A percentile compares a stretch with the other conserved stretches of the same genome.
These are phyloP conservation scores for Phaffomyces opuntiae DNA, from an alignment of 805 yeast species.

Conservation along the genomic window DNA sequence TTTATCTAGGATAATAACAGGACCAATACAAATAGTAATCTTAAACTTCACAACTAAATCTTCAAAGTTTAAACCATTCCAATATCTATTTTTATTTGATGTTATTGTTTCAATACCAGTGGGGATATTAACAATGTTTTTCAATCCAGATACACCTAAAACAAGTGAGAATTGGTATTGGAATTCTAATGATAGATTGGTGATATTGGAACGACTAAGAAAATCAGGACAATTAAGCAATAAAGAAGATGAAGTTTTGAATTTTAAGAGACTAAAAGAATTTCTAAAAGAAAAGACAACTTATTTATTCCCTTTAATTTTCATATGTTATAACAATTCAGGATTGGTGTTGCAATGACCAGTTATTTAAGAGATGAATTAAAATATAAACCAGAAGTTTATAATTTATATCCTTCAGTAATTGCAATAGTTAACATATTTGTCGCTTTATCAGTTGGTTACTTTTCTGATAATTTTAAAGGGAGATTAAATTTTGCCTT, in stretches of 20 bases:
- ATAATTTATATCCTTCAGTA: too few species aligned
- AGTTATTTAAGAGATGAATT: too few species aligned
- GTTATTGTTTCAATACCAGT: slow-evolving; percentile 35
- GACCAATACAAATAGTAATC: slow-evolving; percentile 30
- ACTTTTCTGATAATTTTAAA: too few species aligned
- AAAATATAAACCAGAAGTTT: too few species aligned
- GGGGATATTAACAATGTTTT: slow-evolving; percentile 34
- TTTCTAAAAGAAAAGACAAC: too few species aligned
- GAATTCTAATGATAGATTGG: slow-evolving; percentile 17
- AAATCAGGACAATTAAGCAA: slow-evolving; percentile 19
- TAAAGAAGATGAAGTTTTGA: background rate
- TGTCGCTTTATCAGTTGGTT: too few species aligned
- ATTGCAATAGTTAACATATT: too few species aligned
- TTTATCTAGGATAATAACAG: slow-evolving; percentile 27
- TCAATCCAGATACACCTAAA: slow-evolving; percentile 38
- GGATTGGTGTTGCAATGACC: too few species aligned
- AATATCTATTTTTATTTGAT: slow-evolving; percentile 38
- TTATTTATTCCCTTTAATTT: too few species aligned
- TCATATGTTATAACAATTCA: too few species aligned
- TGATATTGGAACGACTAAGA: slow-evolving; percentile 39
- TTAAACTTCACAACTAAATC: slow-evolving; percentile 15
- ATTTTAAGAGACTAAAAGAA: too few species aligned
- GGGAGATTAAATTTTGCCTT: too few species aligned
- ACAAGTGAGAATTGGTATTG: slow-evolving; percentile 33
- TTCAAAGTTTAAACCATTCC: slow-evolving; percentile 26